Base-by-base conservation (phyloP, 305 asterid species). In the Fraxinus paxiana region DNA sequence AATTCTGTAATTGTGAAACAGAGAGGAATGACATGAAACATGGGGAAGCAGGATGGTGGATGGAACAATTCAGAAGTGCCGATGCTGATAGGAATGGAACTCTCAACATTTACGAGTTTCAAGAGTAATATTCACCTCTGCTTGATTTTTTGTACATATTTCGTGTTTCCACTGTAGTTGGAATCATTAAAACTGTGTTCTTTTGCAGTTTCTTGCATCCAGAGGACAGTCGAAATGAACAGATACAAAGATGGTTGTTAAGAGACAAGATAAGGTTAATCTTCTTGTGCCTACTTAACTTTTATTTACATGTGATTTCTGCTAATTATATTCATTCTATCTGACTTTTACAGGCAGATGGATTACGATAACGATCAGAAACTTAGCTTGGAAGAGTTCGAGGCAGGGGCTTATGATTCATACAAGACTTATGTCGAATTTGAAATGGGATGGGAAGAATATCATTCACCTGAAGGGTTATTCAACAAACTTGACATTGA, bases 1-100 rank as follows among this genome's bases (percentile, higher is more conserved):
- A 63, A 82, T 72, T 38, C 63, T 31, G 77, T 73, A 41, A 72
- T 37, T 82, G 41, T 80, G 72, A 65, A 80, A 78, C 82, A 87
- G 88, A 79, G 56, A 81, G 78, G 61, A 85, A 83, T 17, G 84
- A 77, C 5, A 85, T 81, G 13, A 48, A 70, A 48, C 85, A 81
- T n/a, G 87, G 83, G 20, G 78, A 51, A 73, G 88, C 84, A 28
- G 90, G 90, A 51, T 87, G 88, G 88, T 87, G 87, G 87, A 76
- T 83, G 88, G 77, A 77, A 85, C 90, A 87, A 69, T 87, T 85
- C 30, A 81, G 9, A 76, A 85, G 83, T 73, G 86, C 90, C 26
- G 88, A 87, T 63, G 73, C 37, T 56, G 90, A 87, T 85, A 73
- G 72, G 63, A 87, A 54, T 46, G 88, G 85, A 48, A 71, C 82